These are phyloP conservation scores for Tillandsia leiboldiana DNA, from an alignment of 176 grass and related monocot genomes.

Conservation along the genomic window DNA sequence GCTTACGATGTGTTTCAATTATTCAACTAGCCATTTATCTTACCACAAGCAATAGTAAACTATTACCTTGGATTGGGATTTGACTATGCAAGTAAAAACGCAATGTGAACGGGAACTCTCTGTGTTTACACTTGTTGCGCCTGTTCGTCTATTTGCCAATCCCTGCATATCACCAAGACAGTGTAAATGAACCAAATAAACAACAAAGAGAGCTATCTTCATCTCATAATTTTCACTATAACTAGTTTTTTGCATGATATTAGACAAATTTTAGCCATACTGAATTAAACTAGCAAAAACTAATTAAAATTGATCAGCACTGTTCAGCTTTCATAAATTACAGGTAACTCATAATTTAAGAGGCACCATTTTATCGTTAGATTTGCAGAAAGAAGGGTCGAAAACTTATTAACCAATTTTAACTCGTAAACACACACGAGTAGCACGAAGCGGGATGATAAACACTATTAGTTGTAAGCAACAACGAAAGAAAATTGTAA, in stretches of 20 bases:
- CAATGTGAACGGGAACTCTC: slow-evolving; percentile 97
- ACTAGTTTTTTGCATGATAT: not conserved
- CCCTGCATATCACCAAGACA: slow-evolving; percentile 43
- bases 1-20: not conserved
- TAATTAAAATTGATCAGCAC: not conserved
- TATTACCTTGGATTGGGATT: slow-evolving; percentile 74
- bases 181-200: not conserved
- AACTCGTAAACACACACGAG: no score
- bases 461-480: not conserved
- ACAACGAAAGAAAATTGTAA: slow-evolving; percentile 8
- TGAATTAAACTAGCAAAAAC: not conserved
- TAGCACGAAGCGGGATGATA: no score
- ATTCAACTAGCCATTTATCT: not conserved
- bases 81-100: slow-evolving; percentile 90
- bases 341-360: no score
- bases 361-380: no score
- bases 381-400: no score
- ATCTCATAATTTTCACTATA: not conserved
- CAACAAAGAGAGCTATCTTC: no score
- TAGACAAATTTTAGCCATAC: not conserved
- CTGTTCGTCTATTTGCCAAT: slow-evolving; percentile 70
- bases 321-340: not conserved
- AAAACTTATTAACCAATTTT: no score
- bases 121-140: slow-evolving; percentile 72
- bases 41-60: not conserved